Percentiles rank a stretch among this genome's conserved stretches.
Evolutionary conservation across 805 yeast species (phyloP).

Genomic region (Starmera dryadoides): DNA sequence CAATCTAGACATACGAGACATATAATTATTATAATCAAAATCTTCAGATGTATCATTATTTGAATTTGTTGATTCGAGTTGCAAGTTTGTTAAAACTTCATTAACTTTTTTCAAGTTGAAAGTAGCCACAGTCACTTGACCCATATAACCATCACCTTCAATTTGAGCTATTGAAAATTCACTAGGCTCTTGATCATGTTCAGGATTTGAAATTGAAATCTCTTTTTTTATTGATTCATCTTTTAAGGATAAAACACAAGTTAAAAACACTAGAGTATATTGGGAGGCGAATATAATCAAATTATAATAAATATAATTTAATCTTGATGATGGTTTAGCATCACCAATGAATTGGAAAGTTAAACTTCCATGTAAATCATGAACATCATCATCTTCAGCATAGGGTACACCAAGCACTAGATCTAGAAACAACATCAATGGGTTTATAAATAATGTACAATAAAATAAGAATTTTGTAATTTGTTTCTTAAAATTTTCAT

Average conservation of each 20-base stretch:
- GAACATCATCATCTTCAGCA: constrained; percentile 12
- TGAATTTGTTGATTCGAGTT: not conserved
- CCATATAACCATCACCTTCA: constrained; percentile 39
- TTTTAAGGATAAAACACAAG: constrained; percentile 24
- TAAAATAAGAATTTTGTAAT: constrained; percentile 24
- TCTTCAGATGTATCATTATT: too few species aligned
- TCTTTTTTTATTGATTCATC: constrained; percentile 17
- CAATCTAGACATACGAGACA: too few species aligned
- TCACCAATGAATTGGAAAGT: constrained; percentile 44
- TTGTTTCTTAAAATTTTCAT: constrained; percentile 13
- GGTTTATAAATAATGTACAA: constrained; percentile 17
- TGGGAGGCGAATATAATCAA: constrained; percentile 23
- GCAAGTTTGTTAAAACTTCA: too few species aligned
- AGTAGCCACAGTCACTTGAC: constrained; percentile 27
- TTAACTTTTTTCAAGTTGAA: too few species aligned
- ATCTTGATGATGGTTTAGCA: constrained; percentile 20
- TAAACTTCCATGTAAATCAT: constrained; percentile 29
- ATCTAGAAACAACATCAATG: constrained; percentile 25
- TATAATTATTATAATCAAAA: too few species aligned
- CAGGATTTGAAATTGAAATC: constrained; percentile 20
- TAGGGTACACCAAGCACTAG: constrained; percentile 25
- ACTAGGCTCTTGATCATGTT: constrained; percentile 11
- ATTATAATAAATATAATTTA: constrained; percentile 23
- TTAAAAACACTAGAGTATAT: constrained; percentile 21
- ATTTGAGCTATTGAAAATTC: constrained; percentile 9